Base-by-base conservation (phyloP, 257 asterid species). In the Verbena officinalis region DNA sequence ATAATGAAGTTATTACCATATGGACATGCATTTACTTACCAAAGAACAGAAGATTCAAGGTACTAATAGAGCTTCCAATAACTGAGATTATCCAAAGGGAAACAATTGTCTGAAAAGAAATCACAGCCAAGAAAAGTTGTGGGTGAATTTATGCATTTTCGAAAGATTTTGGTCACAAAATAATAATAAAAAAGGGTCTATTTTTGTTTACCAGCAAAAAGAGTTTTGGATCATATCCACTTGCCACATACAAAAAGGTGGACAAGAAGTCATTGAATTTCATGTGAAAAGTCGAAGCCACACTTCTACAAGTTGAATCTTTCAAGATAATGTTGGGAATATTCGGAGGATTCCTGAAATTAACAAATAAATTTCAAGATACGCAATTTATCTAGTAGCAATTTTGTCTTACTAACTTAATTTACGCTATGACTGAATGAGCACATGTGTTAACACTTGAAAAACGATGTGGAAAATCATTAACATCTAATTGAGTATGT, bases 11-110 rank as follows among this genome's bases (percentile, higher is more conserved):
- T n/a, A n/a, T n/a, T n/a, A n/a, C n/a, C n/a, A n/a, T n/a, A n/a
- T n/a, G n/a, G n/a, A n/a, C n/a, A n/a, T n/a, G n/a, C n/a, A n/a
- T n/a, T n/a, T 24, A 45, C 81, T 74, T 72, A 83, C 94, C 86
- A 8, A 83, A 74, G 59, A 80, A 83, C 36, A 86, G 61, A 62
- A 86, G 86, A 82, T 86, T 86, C 80, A 83, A 70, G 66, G 75
- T 70, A 55, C 77, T 78, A 64, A 86, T 59, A 15, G 70, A 72
- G 81, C 75, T 78, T 31, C 93, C 93, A 38, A 85, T 64, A 38
- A 71, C 14, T 22, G 87, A 81, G 59, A 80, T 62, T 23, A 82
- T 60, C 74, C 77, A 80, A 4, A 85, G 82, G 24, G 83, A 75
- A 63, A 70, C 43, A 36, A 82, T 49, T 13, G 72, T 78, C 90